Evolutionary conservation across 176 grass and related monocot species (phyloP).

Genomic region (Avena eriantha): DNA sequence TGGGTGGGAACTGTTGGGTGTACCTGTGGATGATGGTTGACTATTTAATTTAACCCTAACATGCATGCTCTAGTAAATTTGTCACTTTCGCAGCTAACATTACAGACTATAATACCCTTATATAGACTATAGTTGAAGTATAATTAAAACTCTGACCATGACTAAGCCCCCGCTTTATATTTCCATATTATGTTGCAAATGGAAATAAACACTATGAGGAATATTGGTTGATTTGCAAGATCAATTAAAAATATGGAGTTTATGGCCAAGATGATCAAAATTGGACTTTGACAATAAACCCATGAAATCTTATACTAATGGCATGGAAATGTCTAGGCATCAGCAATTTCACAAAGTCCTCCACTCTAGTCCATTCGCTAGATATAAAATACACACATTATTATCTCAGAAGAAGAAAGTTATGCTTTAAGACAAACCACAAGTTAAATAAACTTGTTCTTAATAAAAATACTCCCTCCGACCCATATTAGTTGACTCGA

Average conservation of each 20-base stretch:
- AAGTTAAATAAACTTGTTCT: not conserved
- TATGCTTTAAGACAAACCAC: not conserved
- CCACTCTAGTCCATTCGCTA: not conserved
- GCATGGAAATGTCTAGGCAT: not conserved
- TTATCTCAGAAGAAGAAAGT: not conserved
- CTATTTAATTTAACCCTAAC: not conserved
- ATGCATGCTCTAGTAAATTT: not conserved
- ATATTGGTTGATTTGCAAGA: not conserved
- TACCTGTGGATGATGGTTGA: constrained; percentile 6
- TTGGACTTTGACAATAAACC: not conserved
- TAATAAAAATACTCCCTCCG: not conserved
- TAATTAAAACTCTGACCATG: not conserved
- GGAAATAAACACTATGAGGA: not conserved
- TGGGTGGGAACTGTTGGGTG: not conserved
- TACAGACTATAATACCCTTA: not conserved
- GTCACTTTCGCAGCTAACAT: not conserved
- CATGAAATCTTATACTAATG: not conserved
- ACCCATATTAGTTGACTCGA: no score
- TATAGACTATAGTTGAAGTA: not conserved
- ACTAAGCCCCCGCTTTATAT: not conserved
- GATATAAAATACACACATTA: not conserved
- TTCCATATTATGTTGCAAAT: not conserved
- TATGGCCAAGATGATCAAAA: not conserved
- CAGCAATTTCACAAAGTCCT: not conserved
- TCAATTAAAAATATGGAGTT: not conserved